Evolutionary conservation across 345 rosid genomes (phyloP).

Genomic region (Excoecaria agallocha): DNA sequence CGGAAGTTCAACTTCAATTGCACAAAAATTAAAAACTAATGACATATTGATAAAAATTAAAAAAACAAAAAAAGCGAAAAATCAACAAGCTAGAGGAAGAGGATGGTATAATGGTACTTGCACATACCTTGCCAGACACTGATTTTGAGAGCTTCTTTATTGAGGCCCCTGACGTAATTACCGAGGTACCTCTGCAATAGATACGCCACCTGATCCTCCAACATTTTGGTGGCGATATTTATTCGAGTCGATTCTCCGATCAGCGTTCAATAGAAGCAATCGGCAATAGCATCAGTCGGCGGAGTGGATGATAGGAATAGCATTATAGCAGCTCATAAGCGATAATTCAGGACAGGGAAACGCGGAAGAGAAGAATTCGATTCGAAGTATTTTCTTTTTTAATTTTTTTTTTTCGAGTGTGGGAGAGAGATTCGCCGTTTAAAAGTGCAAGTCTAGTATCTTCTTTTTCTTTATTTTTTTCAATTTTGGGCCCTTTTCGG

Average conservation of each 20-base stretch:
- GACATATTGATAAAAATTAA: background rate
- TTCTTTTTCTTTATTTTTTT: background rate
- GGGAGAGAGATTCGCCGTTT: background rate
- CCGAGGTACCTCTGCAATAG: constrained; percentile 86
- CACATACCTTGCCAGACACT: constrained; percentile 92
- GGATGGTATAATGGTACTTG: background rate
- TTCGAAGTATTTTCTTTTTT: background rate
- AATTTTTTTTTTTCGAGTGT: background rate
- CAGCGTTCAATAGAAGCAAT: background rate
- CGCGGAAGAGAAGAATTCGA: background rate
- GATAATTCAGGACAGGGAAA: background rate
- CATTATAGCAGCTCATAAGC: background rate
- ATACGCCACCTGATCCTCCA: constrained; percentile 98
- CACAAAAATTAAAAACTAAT: background rate
- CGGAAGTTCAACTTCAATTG: background rate
- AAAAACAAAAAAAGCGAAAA: background rate
- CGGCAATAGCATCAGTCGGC: background rate
- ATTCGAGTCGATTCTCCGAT: background rate
- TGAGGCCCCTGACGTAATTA: constrained; percentile 83
- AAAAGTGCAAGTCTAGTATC: background rate
- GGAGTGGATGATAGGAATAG: background rate
- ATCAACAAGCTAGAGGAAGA: background rate
- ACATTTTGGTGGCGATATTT: constrained; percentile 41
- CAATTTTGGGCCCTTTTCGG: background rate
- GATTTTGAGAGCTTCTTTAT: constrained; percentile 92